Evolutionary conservation across 768 basidiomycete genomes (phyloP).

Genomic region (Suillus placidus): DNA sequence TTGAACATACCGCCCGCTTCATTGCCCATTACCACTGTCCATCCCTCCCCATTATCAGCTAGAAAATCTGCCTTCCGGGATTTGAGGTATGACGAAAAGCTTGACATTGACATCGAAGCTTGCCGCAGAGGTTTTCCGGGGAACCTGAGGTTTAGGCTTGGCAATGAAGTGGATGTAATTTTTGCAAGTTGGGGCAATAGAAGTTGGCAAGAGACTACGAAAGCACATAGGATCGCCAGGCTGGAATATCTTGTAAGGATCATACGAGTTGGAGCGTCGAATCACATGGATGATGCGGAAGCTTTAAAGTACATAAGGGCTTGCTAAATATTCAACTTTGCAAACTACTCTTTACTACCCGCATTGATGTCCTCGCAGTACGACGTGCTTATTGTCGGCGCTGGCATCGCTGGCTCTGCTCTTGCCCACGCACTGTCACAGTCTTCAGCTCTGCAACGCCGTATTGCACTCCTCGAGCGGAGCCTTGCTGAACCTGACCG

Average conservation of each 20-base stretch:
- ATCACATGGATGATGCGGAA: neutral
- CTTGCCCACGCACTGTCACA: conserved; percentile 85
- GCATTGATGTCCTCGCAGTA: conserved; percentile 38
- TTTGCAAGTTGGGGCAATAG: neutral
- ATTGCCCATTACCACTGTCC: conserved; percentile 93
- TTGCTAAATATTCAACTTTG: neutral
- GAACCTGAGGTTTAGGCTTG: neutral
- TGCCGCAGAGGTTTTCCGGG: neutral
- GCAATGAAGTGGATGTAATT: neutral
- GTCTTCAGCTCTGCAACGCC: conserved; percentile 44
- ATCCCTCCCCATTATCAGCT: conserved; percentile 56
- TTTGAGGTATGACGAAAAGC: conserved; percentile 43
- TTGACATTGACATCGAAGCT: conserved; percentile 22
- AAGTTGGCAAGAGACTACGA: neutral
- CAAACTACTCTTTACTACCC: neutral
- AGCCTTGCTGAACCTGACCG: conserved; percentile 92
- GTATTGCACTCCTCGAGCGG: conserved; percentile 86
- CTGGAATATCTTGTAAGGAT: neutral
- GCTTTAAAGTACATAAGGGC: neutral
- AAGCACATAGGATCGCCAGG: neutral
- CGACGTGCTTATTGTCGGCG: conserved; percentile 89
- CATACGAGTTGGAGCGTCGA: neutral
- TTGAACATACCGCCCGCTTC: conserved; percentile 82
- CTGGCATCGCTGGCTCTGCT: conserved; percentile 86
- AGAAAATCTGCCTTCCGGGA: conserved; percentile 64